These are phyloP conservation scores for Thelephora ganbajun DNA, from an alignment of 768 basidiomycete genomes.

Conservation along the genomic window DNA sequence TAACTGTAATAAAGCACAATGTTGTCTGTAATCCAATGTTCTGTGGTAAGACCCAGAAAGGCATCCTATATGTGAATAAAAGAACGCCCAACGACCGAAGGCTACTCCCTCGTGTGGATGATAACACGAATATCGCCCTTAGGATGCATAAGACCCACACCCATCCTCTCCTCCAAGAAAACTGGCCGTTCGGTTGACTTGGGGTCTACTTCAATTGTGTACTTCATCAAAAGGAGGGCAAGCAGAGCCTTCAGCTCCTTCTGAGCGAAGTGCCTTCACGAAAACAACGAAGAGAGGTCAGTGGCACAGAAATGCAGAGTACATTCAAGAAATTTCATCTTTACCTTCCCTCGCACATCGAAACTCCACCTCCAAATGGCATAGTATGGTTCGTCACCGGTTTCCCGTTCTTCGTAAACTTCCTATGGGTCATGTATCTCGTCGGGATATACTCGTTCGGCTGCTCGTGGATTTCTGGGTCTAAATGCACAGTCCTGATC, in stretches of 20 bases:
- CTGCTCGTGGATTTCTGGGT: slow-evolving; percentile 10
- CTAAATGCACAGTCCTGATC: background rate
- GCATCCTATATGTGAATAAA: no score
- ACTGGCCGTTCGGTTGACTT: background rate
- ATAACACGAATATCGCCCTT: background rate
- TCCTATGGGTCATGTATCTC: background rate
- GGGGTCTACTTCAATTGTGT: background rate
- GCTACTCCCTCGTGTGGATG: slow-evolving; percentile 1
- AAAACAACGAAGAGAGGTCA: slow-evolving; percentile 2
- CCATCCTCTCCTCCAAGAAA: background rate
- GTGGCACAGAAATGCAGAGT: slow-evolving; percentile 12
- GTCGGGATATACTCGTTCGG: slow-evolving; percentile 2
- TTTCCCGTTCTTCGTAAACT: background rate
- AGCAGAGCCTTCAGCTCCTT: background rate
- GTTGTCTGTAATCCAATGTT: no score
- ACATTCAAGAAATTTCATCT: background rate
- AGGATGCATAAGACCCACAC: background rate
- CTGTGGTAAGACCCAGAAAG: no score
- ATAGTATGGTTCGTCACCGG: background rate
- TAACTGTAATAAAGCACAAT: no score
- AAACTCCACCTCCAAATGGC: slow-evolving; percentile 9
- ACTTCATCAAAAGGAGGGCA: background rate
- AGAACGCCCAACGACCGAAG: no score
- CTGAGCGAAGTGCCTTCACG: slow-evolving; percentile 1
- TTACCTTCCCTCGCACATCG: slow-evolving; percentile 9